These are phyloP conservation scores for Chlorella sorokiniana DNA, from an alignment of 139 green algal species.

Conservation along the genomic window DNA sequence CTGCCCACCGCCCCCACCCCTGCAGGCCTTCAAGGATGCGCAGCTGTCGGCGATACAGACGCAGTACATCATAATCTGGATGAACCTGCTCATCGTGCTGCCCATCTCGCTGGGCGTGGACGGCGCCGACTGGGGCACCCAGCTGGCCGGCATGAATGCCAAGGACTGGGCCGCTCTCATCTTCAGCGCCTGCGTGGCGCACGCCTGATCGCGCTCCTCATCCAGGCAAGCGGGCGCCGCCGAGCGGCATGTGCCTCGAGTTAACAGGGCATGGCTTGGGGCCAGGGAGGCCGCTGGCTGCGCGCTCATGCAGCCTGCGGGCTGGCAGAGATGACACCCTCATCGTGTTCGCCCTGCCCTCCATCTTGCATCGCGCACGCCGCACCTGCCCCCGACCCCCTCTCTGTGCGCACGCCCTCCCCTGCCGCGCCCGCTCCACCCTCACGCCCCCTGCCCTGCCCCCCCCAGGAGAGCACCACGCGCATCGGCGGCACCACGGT, in stretches of 20 bases:
- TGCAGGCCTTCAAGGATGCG: background rate
- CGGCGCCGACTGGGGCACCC: background rate
- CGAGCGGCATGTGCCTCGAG: background rate
- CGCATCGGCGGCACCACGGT: background rate
- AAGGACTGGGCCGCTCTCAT: slow-evolving; percentile 5
- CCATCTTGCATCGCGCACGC: too few species aligned
- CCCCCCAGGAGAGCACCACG: slow-evolving; percentile 1
- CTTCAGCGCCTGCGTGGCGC: slow-evolving; percentile 18
- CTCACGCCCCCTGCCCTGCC: background rate
- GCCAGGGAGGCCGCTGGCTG: background rate
- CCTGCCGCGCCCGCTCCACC: background rate
- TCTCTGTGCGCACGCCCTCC: background rate
- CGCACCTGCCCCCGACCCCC: too few species aligned
- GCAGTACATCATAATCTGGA: slow-evolving; percentile 2
- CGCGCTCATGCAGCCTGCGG: background rate
- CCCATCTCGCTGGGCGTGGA: slow-evolving; percentile 19
- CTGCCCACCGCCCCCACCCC: background rate
- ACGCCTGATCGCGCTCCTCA: background rate
- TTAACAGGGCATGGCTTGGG: too few species aligned
- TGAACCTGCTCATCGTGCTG: slow-evolving; percentile 9
- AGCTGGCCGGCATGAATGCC: background rate
- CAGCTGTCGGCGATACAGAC: background rate
- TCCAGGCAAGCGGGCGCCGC: background rate
- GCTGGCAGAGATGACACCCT: background rate
- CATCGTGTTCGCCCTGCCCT: too few species aligned